Evolutionary conservation across 1,284 basidiomycete genomes (phyloP).

Genomic region (Neonothopanus nambi): DNA sequence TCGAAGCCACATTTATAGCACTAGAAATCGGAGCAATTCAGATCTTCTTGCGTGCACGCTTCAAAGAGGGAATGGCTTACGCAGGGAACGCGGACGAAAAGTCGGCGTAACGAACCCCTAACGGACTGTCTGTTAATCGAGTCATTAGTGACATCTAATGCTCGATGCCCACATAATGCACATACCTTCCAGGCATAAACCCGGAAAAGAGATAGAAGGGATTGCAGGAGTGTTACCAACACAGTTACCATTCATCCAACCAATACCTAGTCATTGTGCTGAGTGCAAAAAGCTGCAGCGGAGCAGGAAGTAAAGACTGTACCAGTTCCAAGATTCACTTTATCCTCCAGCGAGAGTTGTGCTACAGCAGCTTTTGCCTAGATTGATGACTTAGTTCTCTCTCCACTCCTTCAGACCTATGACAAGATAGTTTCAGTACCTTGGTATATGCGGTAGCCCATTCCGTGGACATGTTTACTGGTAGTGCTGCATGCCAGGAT

Average conservation of each 20-base stretch:
- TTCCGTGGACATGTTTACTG: constrained; percentile 50
- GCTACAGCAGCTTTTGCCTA: constrained; percentile 49
- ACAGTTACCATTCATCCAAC: constrained; percentile 53
- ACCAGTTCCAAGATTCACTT: constrained; percentile 60
- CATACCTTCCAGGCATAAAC: constrained; percentile 67
- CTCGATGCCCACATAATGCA: not conserved
- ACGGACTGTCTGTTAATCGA: constrained; percentile 43
- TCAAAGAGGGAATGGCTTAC: constrained; percentile 33
- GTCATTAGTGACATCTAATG: not conserved
- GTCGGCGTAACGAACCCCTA: constrained; percentile 67
- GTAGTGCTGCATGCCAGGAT: constrained; percentile 26
- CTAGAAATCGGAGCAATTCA: constrained; percentile 26
- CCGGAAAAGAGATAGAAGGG: constrained; percentile 60
- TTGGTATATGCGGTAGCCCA: constrained; percentile 58
- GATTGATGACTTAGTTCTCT: not conserved
- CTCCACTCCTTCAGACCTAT: not conserved
- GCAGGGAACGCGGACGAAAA: constrained; percentile 69
- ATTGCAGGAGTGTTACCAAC: constrained; percentile 71
- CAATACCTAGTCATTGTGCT: constrained; percentile 30
- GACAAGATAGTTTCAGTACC: constrained; percentile 26
- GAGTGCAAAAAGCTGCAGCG: not conserved
- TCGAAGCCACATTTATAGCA: constrained; percentile 72
- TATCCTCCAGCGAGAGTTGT: constrained; percentile 52
- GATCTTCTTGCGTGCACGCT: not conserved
- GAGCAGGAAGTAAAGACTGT: constrained; percentile 10